Base-by-base conservation (phyloP, 2,329 filamentous ascomycete genomes). In the Colletotrichum sp. region DNA sequence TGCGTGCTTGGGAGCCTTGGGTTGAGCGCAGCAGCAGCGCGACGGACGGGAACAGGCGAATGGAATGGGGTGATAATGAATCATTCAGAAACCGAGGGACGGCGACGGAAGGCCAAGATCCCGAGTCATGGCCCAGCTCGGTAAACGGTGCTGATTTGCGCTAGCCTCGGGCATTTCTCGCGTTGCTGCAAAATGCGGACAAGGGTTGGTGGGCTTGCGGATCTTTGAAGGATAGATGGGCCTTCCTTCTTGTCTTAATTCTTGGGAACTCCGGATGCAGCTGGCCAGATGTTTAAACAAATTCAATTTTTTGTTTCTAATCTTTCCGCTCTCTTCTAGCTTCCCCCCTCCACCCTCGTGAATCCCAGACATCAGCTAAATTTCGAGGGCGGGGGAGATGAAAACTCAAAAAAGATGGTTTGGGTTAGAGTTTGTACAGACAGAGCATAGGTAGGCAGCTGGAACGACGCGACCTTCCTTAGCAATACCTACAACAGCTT, bases 41-140 rank as follows among this genome's bases (percentile, higher is more conserved):
- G 9, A 16, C 36, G 34, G 66, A 66, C 60, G 49, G 59, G 65
- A 76, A 59, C 68, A 52, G 73, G 73, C 73, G 60, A 76, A 74
- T 70, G 36, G 59, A 72, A 66, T 52, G 44, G 34, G 60, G 66
- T 28, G 66, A 63, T 75, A 67, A 76, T 76, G 75, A 71, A 74
- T 75, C 75, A 70, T 75, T 71, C 71, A 75, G 71, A 71, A 44
- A 44, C 18, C 5, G 44, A 18, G 15, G 21, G 21, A 71, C 57
- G 60, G 71, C 71, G 26, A 60, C 65, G 71, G 71, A 60, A 24
- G 44, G 65, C 66, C 30, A 49, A 75, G 62, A 34, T 49, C 49
- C 71, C 71, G 75, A 76, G 75, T 76, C 75, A 76, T 76, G 71
- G 62, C 52, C 44, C 26, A 36, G 39, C 59, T 49, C 44, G 59